Conservation (phyloP, 805 yeast genomes). For the Monosporozyma solicola region DNA sequence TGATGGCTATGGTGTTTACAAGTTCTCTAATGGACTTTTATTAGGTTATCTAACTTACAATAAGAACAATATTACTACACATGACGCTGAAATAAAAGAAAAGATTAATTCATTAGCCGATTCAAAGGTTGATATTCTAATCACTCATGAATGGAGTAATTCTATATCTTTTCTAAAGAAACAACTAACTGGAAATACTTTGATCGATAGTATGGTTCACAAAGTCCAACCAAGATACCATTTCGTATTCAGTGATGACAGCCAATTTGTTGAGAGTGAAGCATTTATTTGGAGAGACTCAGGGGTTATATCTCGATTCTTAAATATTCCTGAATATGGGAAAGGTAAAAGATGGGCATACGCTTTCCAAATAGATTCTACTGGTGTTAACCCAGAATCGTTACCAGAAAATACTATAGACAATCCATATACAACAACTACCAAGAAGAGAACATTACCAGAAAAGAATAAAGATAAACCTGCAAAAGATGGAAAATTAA, state of each 20-base stretch:
- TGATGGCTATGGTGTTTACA: slow-evolving; percentile 32
- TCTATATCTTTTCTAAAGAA: slow-evolving; percentile 39
- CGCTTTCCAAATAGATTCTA: slow-evolving; percentile 47
- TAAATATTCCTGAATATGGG: slow-evolving; percentile 55
- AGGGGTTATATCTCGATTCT: slow-evolving; percentile 46
- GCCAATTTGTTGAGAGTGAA: slow-evolving; percentile 43
- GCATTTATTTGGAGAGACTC: slow-evolving; percentile 50
- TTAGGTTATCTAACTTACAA: slow-evolving; percentile 39
- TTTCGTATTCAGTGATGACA: slow-evolving; percentile 38
- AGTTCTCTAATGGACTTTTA: slow-evolving; percentile 37
- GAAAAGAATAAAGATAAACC: neutral
- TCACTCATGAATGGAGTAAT: slow-evolving; percentile 55
- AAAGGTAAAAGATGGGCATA: slow-evolving; percentile 59
- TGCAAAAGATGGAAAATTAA: slow-evolving; percentile 8
- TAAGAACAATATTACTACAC: slow-evolving; percentile 7
- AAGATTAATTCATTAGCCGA: slow-evolving; percentile 9
- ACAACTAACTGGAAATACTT: slow-evolving; percentile 34
- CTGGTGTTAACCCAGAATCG: slow-evolving; percentile 11
- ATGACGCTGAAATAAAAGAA: slow-evolving; percentile 21
- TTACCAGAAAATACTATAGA: slow-evolving; percentile 17
- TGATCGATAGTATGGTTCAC: slow-evolving; percentile 40
- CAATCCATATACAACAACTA: slow-evolving; percentile 5
- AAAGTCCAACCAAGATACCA: slow-evolving; percentile 54
- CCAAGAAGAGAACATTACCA: slow-evolving; percentile 5
- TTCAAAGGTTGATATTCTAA: slow-evolving; percentile 42